A percentile compares a stretch with the other conserved stretches of the same genome.
Conservation (phyloP, 495 filamentous ascomycete genomes). For the Poronia punctata region DNA sequence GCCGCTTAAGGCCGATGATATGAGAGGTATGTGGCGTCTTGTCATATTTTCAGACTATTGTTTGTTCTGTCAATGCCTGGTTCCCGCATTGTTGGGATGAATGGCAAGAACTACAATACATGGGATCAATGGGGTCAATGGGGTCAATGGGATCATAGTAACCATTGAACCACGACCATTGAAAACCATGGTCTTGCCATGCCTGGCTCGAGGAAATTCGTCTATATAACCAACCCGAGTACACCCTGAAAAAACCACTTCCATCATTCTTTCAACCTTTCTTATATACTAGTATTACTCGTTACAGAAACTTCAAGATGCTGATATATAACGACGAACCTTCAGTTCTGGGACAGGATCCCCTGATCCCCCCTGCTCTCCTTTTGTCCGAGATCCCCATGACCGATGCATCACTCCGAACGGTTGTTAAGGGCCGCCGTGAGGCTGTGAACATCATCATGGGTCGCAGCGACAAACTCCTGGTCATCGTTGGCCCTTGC, state of each 20-base stretch:
- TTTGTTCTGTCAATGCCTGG: constrained; percentile 6
- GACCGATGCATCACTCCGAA: constrained; percentile 52
- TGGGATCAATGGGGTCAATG: too few relatives aligned
- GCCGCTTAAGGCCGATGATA: constrained; percentile 41
- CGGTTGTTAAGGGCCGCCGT: constrained; percentile 74
- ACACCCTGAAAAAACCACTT: too few relatives aligned
- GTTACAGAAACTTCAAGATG: constrained; percentile 7
- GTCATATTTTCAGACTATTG: not conserved
- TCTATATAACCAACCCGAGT: too few relatives aligned
- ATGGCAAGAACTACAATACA: too few relatives aligned
- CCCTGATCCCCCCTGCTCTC: constrained; percentile 82
- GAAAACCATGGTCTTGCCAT: too few relatives aligned
- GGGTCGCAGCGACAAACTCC: constrained; percentile 70
- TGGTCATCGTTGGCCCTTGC: constrained; percentile 93
- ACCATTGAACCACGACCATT: too few relatives aligned
- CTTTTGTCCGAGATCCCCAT: constrained; percentile 85
- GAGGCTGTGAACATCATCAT: constrained; percentile 81
- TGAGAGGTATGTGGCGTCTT: constrained; percentile 33
- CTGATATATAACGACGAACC: constrained; percentile 20
- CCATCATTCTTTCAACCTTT: too few relatives aligned
- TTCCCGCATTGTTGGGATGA: too few relatives aligned
- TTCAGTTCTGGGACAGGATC: constrained; percentile 88
- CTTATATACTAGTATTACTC: too few relatives aligned
- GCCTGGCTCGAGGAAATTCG: too few relatives aligned
- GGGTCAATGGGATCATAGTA: too few relatives aligned